Evolutionary conservation across 768 basidiomycete species (phyloP).

Genomic region (Boletus sensibilis): DNA sequence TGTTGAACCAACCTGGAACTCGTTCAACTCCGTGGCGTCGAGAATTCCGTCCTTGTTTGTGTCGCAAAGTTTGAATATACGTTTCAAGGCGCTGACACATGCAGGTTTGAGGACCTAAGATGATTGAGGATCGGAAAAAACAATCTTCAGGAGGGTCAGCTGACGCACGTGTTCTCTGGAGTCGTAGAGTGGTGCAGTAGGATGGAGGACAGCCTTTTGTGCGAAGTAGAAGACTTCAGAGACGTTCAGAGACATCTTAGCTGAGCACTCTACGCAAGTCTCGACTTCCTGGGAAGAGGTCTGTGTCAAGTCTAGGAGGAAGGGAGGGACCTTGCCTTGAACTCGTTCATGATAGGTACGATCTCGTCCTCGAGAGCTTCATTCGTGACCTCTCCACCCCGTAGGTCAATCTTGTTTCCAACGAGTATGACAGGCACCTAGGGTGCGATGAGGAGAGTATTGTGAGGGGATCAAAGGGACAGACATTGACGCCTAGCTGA

Average conservation of each 20-base stretch:
- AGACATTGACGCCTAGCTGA: constrained; percentile 91
- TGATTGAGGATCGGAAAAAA: constrained; percentile 12
- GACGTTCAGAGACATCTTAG: constrained; percentile 84
- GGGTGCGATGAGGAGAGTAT: constrained; percentile 5
- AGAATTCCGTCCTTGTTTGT: constrained; percentile 91
- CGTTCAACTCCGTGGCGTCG: constrained; percentile 88
- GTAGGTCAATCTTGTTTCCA: constrained; percentile 96
- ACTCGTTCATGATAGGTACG: constrained; percentile 96
- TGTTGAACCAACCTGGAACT: constrained; percentile 75
- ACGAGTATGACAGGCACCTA: constrained; percentile 96
- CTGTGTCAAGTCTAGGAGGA: neutral
- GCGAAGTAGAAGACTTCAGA: constrained; percentile 99
- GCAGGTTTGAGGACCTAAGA: constrained; percentile 87
- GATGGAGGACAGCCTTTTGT: constrained; percentile 95
- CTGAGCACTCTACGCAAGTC: constrained; percentile 97
- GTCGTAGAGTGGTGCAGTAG: constrained; percentile 95
- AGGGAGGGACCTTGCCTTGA: constrained; percentile 64
- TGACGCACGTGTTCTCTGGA: constrained; percentile 87
- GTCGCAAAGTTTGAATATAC: constrained; percentile 97
- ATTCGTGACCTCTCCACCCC: constrained; percentile 92
- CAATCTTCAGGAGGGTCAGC: neutral
- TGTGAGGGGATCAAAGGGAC: constrained; percentile 20
- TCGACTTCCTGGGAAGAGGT: constrained; percentile 79
- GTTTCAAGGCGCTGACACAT: constrained; percentile 79
- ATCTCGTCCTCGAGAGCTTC: constrained; percentile 94